A percentile compares a stretch with the other conserved stretches of the same genome.
Evolutionary conservation across 176 grass and related monocot species (phyloP).

Genomic region (Luzula sylvatica): DNA sequence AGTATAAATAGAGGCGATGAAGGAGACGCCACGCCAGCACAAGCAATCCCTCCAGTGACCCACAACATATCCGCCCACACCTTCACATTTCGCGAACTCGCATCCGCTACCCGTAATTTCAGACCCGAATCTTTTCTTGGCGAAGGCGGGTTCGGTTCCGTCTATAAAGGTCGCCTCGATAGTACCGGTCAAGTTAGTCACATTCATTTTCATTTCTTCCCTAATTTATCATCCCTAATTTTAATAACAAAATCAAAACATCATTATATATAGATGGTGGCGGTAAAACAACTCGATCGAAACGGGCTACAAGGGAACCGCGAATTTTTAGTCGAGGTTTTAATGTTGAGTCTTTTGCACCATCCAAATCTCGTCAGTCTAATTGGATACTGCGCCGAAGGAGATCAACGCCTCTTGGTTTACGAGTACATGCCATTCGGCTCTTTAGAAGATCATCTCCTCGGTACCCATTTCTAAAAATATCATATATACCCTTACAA

Average conservation of each 20-base stretch:
- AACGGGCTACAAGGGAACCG: slow-evolving; percentile 21
- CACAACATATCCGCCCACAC: slow-evolving; percentile 25
- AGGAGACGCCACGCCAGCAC: neutral
- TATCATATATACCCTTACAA: too few species aligned
- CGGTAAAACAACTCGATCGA: slow-evolving; percentile 16
- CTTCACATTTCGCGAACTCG: slow-evolving; percentile 27
- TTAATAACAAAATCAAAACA: slow-evolving; percentile 6
- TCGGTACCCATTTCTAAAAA: too few species aligned
- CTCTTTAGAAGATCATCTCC: slow-evolving; percentile 22
- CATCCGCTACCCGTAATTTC: slow-evolving; percentile 18
- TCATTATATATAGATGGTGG: slow-evolving; percentile 7
- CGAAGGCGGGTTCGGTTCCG: slow-evolving; percentile 21
- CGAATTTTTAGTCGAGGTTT: slow-evolving; percentile 21
- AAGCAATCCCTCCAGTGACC: slow-evolving; percentile 11
- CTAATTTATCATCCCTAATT: neutral
- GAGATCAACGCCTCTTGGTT: slow-evolving; percentile 17
- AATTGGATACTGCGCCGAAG: slow-evolving; percentile 20
- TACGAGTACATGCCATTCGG: slow-evolving; percentile 22
- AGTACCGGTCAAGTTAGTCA: slow-evolving; percentile 24
- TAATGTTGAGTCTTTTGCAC: slow-evolving; percentile 22
- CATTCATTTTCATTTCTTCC: too few species aligned
- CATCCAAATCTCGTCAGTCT: slow-evolving; percentile 22
- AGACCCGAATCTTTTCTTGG: slow-evolving; percentile 29
- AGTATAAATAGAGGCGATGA: neutral
- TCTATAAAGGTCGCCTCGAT: slow-evolving; percentile 23